Evolutionary conservation across 2,329 filamentous ascomycete species (phyloP), one percentile per base, ranked within the genome.

Genomic region (Colletotrichum sp.): DNA sequence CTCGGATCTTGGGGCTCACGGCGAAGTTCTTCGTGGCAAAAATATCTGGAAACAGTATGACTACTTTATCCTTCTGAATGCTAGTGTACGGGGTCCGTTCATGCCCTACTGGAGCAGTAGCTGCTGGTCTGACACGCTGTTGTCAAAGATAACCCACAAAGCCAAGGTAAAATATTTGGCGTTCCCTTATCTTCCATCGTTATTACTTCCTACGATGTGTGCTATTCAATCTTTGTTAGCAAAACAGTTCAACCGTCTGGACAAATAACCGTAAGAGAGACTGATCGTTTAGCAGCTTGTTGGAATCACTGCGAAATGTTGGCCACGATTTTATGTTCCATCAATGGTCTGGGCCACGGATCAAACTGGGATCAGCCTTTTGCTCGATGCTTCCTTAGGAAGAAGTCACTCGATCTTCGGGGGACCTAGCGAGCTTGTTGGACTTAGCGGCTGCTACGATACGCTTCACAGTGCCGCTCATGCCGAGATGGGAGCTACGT

Each of bases 261-360:
- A 28, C 55, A 24, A 28, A 28, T 21, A 9, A 28, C 8, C 13
- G 2, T 34, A 8, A 13, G n/a, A 13, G 24, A n/a, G 3, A 34
- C 28, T 73, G 24, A 67, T 36, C 28, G 24, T n/a, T 24, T 72
- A 64, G 18, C 60, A 86, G 83, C 81, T 85, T 18, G 81, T 85
- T 18, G 84, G 84, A 15, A 82, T 83, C 77, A 82, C 83, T 1
- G 79, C 79, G 34, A 85, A 82, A 77, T 85, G 84, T 79, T 68
- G 75, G 7, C 83, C 83, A 9, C 70, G 75, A 9, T 81, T 80
- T 32, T 83, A 85, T 74, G 75, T 85, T 12, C 83, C 85, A 74
- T 82, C 83, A 58, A 84, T 83, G 81, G 80, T 85, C 57, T 82
- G 80, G 78, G 82, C 84, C 9, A 86, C 84, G 8, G 84, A 86